Percentiles rank a stretch among this genome's conserved stretches.
phyloP scores from a whole-genome alignment of 2,329 filamentous ascomycete species.

The Aschersonia sp. region DNA sequence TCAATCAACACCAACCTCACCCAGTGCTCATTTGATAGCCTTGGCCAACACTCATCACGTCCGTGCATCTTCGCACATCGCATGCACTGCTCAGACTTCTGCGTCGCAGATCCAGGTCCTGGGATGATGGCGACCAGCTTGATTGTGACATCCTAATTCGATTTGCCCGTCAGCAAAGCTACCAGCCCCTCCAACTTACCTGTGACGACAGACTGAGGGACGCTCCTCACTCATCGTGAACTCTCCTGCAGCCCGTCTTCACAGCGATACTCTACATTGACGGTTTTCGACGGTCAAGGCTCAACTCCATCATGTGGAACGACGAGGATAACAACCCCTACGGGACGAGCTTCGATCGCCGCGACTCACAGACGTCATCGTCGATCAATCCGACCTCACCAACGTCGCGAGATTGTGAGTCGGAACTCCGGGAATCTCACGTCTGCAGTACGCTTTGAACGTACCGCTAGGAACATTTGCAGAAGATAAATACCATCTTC shows the following conservation, averaged over 20 bases:
- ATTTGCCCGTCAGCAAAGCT: background rate
- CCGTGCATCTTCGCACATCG: no score
- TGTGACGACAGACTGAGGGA: background rate
- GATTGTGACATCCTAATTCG: background rate
- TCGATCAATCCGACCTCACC: constrained; percentile 51
- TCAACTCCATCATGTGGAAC: constrained; percentile 65
- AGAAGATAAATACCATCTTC: background rate
- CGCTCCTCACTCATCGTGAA: background rate
- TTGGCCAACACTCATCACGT: background rate
- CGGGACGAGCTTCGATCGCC: constrained; percentile 75
- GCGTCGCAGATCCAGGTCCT: background rate
- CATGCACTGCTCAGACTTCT: background rate
- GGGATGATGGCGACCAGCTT: background rate
- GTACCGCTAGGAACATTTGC: background rate
- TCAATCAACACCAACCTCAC: background rate
- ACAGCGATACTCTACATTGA: background rate
- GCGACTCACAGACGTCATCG: constrained; percentile 64
- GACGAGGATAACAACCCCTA: constrained; percentile 98
- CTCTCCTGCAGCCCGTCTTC: background rate
- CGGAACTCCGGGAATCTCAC: background rate
- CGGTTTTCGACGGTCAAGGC: background rate
- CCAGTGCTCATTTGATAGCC: background rate
- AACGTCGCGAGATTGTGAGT: constrained; percentile 41
- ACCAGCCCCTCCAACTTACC: constrained; percentile 3
- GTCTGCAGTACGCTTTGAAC: background rate